phyloP scores from a whole-genome alignment of 2,329 filamentous ascomycete species.

The Hymenoscyphus occultus region DNA sequence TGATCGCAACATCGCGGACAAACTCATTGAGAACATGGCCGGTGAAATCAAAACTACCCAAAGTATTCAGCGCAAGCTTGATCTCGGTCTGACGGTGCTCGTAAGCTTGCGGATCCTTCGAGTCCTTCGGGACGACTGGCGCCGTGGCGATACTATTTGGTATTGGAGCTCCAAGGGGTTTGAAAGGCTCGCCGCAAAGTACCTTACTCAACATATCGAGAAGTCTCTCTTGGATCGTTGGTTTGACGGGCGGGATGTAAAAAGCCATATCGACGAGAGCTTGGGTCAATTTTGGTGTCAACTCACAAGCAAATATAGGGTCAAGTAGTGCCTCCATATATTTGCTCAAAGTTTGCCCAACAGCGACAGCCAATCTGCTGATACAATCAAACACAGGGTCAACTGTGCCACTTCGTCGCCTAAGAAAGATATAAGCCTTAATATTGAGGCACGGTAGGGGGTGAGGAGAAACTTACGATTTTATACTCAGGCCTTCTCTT shows the following conservation, averaged over 20 bases:
- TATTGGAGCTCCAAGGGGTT: slow-evolving; percentile 85
- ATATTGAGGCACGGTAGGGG: background rate
- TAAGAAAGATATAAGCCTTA: slow-evolving; percentile 36
- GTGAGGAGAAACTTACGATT: slow-evolving; percentile 53
- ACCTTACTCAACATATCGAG: slow-evolving; percentile 94
- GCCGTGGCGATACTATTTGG: slow-evolving; percentile 75
- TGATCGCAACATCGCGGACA: slow-evolving; percentile 94
- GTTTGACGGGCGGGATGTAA: slow-evolving; percentile 92
- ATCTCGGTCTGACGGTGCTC: slow-evolving; percentile 82
- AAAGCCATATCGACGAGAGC: slow-evolving; percentile 98
- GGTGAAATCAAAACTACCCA: slow-evolving; percentile 96
- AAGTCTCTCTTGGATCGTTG: slow-evolving; percentile 88
- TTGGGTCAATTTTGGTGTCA: slow-evolving; percentile 90
- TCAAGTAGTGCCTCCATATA: slow-evolving; percentile 96
- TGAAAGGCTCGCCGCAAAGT: slow-evolving; percentile 86
- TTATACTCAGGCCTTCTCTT: slow-evolving; percentile 80
- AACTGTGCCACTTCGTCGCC: slow-evolving; percentile 44
- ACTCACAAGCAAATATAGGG: slow-evolving; percentile 93
- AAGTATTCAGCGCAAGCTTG: slow-evolving; percentile 86
- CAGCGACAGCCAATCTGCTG: slow-evolving; percentile 90
- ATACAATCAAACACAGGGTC: slow-evolving; percentile 95
- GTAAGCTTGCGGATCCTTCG: slow-evolving; percentile 77
- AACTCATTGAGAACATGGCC: slow-evolving; percentile 96
- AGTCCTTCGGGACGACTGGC: slow-evolving; percentile 82
- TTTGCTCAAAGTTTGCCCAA: slow-evolving; percentile 95